These are phyloP conservation scores for Podochytrium sp. DNA, from an alignment of 192 early-diverging fungal genomes.

Conservation along the genomic window DNA sequence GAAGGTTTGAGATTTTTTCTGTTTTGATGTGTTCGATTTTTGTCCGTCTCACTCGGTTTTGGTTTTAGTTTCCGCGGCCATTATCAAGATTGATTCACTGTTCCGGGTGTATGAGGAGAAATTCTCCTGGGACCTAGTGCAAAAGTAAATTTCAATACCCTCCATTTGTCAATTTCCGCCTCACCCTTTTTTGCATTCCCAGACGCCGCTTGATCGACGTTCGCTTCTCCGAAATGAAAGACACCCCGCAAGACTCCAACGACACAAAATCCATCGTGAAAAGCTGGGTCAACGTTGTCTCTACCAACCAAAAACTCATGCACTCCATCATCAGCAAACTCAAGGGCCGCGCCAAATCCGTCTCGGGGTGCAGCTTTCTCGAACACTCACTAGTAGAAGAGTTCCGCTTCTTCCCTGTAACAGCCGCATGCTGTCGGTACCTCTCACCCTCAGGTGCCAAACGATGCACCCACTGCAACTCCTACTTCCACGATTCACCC, in stretches of 20 bases:
- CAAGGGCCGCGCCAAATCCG: slow-evolving; percentile 6
- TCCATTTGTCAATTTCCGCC: too few species aligned
- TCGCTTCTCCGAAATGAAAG: background rate
- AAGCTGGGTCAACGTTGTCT: slow-evolving; percentile 12
- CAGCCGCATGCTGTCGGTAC: background rate
- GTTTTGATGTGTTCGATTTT: too few species aligned
- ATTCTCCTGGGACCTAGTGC: slow-evolving; percentile 14
- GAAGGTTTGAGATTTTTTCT: background rate
- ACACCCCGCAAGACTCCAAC: background rate
- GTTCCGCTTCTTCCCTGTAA: slow-evolving; percentile 5
- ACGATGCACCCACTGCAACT: slow-evolving; percentile 7
- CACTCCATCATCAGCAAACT: slow-evolving; percentile 15
- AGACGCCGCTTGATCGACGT: background rate
- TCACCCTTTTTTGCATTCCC: too few species aligned
- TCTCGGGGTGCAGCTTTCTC: background rate
- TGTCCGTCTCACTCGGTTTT: background rate
- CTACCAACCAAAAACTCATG: slow-evolving; percentile 9
- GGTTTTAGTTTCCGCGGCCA: background rate
- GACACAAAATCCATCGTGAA: background rate
- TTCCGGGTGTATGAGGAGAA: slow-evolving; percentile 17
- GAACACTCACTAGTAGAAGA: slow-evolving; percentile 16
- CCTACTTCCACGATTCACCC: slow-evolving; percentile 12
- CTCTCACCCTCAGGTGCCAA: background rate
- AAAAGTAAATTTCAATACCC: too few species aligned
- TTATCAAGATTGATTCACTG: background rate